Percentiles rank a stretch among this genome's conserved stretches.
Conservation (phyloP, 2,329 filamentous ascomycete species). For the Pseudocercospora eumusae region DNA sequence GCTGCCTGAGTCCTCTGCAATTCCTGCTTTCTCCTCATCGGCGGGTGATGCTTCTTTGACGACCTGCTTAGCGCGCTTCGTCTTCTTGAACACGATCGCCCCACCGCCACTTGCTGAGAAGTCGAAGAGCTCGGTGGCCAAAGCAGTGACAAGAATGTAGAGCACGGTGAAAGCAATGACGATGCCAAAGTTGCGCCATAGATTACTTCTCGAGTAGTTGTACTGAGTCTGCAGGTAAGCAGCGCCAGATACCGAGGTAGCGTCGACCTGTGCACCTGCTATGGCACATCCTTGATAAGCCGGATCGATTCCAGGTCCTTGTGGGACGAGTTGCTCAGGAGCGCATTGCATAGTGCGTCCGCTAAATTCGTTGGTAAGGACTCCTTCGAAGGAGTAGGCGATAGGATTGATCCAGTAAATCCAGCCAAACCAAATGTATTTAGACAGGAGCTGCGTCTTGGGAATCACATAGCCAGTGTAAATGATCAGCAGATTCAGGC, state of each 20-base stretch:
- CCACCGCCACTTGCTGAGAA: conserved; percentile 66
- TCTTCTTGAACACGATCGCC: conserved; percentile 70
- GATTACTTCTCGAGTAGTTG: conserved; percentile 58
- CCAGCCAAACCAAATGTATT: conserved; percentile 69
- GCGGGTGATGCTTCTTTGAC: conserved; percentile 48
- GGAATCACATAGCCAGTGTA: conserved; percentile 70
- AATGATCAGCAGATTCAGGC: conserved; percentile 63
- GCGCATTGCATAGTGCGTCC: conserved; percentile 60
- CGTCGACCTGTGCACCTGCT: conserved; percentile 57
- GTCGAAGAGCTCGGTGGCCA: conserved; percentile 68
- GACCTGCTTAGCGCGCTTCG: conserved; percentile 60
- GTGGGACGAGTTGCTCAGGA: conserved; percentile 61
- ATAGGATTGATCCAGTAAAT: conserved; percentile 55
- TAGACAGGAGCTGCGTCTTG: conserved; percentile 58
- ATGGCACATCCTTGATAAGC: conserved; percentile 64
- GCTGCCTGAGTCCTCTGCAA: conserved; percentile 38
- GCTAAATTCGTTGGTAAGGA: conserved; percentile 67
- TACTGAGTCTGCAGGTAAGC: conserved; percentile 59
- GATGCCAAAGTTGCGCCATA: conserved; percentile 76
- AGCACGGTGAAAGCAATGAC: conserved; percentile 73
- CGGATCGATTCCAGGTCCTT: conserved; percentile 57
- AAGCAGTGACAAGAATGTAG: conserved; percentile 70
- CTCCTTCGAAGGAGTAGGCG: conserved; percentile 65
- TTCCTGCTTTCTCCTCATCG: conserved; percentile 60
- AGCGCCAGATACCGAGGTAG: conserved; percentile 54